phyloP scores from a whole-genome alignment of 805 yeast genomes.

The Teunomyces aglyptinius region DNA sequence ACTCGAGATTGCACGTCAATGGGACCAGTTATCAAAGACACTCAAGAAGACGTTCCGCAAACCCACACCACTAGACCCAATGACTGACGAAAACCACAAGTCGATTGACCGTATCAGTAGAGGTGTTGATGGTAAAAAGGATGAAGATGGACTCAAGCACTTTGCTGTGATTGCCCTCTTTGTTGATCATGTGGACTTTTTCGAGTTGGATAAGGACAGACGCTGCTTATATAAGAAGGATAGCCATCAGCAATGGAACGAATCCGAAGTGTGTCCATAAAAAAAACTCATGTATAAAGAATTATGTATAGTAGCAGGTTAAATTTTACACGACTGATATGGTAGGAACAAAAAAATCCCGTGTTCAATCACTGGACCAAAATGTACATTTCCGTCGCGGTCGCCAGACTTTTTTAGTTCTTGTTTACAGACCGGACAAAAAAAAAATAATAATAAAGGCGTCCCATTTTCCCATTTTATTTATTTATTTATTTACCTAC shows the following conservation, averaged over 20 bases:
- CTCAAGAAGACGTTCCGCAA: conserved; percentile 67
- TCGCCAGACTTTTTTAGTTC: background rate
- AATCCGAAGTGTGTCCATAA: conserved; percentile 71
- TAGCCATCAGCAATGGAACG: conserved; percentile 66
- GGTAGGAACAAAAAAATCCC: background rate
- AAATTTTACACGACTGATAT: background rate
- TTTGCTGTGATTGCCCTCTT: conserved; percentile 69
- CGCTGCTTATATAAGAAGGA: conserved; percentile 54
- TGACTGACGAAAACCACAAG: conserved; percentile 55
- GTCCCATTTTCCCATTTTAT: conserved; percentile 1
- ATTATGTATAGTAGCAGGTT: background rate
- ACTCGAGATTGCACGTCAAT: conserved; percentile 59
- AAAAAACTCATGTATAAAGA: background rate
- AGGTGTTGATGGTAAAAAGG: conserved; percentile 79
- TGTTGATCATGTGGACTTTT: conserved; percentile 67
- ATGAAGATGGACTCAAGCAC: conserved; percentile 60
- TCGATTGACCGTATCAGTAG: conserved; percentile 68
- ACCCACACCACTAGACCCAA: conserved; percentile 65
- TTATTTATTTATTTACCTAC: conserved; percentile 6
- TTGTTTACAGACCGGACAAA: background rate
- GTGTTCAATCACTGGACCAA: background rate
- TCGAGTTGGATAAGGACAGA: conserved; percentile 57
- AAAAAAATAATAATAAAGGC: background rate
- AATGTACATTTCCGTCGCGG: background rate
- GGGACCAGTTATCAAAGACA: conserved; percentile 58